phyloP scores from a whole-genome alignment of 2,329 filamentous ascomycete genomes.

The Helicocarpus griseus region DNA sequence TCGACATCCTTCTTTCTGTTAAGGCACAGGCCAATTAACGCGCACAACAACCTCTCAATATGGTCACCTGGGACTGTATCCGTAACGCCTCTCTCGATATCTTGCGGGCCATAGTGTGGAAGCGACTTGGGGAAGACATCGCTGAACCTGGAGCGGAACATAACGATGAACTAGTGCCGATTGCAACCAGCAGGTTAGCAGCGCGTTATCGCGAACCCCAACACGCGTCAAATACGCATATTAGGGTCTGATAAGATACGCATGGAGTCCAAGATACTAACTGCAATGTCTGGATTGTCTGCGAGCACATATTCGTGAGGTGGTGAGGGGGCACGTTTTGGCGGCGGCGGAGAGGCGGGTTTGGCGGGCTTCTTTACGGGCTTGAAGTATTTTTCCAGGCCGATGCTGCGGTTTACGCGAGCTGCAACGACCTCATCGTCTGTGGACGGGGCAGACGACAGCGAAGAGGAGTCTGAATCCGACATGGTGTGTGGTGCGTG shows the following conservation, averaged over 20 bases:
- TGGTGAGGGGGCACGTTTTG: conserved; percentile 77
- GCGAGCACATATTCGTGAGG: conserved; percentile 82
- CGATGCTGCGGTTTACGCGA: conserved; percentile 31
- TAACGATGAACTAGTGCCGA: conserved; percentile 98
- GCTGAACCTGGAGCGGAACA: conserved; percentile 90
- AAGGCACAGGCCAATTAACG: conserved; percentile 73
- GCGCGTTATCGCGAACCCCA: conserved; percentile 23
- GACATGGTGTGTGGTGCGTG: conserved; percentile 28
- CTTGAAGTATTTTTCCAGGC: conserved; percentile 41
- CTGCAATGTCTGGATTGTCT: conserved; percentile 85
- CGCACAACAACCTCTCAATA: conserved; percentile 81
- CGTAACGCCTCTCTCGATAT: conserved; percentile 78
- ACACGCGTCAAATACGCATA: conserved; percentile 17
- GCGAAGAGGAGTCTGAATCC: conserved; percentile 48
- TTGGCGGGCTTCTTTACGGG: conserved; percentile 41
- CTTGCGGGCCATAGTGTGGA: conserved; percentile 85
- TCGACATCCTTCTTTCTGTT: conserved; percentile 99
- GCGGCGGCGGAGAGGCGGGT: conserved; percentile 52
- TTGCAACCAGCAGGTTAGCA: too few relatives aligned
- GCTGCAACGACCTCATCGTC: conserved; percentile 45
- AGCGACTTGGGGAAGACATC: conserved; percentile 82
- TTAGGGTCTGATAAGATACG: conserved; percentile 6
- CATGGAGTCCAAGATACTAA: conserved; percentile 44
- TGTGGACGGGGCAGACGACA: conserved; percentile 50
- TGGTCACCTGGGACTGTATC: conserved; percentile 71